These are phyloP conservation scores for Penicillium bovifimosum DNA, from an alignment of 495 filamentous ascomycete genomes.

Conservation along the genomic window DNA sequence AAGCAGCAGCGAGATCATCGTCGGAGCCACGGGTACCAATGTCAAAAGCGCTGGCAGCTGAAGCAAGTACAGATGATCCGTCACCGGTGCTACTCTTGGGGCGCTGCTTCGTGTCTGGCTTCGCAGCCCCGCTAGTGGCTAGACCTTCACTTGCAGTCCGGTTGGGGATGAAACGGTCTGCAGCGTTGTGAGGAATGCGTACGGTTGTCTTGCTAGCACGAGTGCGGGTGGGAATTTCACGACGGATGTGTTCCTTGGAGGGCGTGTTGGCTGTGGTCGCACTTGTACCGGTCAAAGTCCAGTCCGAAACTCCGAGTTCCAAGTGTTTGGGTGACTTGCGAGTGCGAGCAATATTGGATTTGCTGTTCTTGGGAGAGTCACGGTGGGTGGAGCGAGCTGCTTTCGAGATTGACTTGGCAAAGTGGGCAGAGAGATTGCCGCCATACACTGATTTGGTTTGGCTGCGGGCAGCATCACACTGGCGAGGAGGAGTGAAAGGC, in stretches of 20 bases:
- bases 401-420: constrained; percentile 50
- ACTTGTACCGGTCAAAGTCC: constrained; percentile 78
- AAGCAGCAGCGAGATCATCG: constrained; percentile 70
- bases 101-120: constrained; percentile 66
- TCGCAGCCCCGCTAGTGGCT: constrained; percentile 70
- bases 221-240: constrained; percentile 54
- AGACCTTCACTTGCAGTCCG: constrained; percentile 83
- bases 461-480: constrained; percentile 48
- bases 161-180: constrained; percentile 97
- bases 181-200: constrained; percentile 65
- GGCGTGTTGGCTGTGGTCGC: constrained; percentile 64
- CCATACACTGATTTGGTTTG: constrained; percentile 65
- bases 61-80: constrained; percentile 65
- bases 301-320: constrained; percentile 91
- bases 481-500: constrained; percentile 73
- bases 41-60: constrained; percentile 60
- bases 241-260: constrained; percentile 56
- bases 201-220: constrained; percentile 65
- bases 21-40: constrained; percentile 58
- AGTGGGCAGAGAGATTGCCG: constrained; percentile 66
- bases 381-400: constrained; percentile 34
- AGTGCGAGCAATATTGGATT: constrained; percentile 84
- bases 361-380: constrained; percentile 90
- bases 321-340: constrained; percentile 68
- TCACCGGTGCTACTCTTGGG: constrained; percentile 65